phyloP scores from a whole-genome alignment of 2,329 filamentous ascomycete genomes.

The Aspergillus oerlinghausenensis region DNA sequence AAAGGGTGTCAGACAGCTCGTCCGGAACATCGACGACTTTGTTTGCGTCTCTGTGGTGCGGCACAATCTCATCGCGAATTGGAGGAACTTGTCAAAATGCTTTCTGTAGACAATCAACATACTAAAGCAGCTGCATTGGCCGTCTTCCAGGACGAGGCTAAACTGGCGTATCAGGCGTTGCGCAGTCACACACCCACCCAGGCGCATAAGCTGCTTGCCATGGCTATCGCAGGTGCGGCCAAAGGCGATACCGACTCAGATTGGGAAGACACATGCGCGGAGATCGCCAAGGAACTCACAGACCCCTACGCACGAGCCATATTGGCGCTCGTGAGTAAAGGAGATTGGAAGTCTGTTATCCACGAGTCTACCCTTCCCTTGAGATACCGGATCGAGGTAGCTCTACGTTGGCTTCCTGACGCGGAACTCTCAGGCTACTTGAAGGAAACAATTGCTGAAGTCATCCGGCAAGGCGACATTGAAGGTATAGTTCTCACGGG shows the following conservation, averaged over 20 bases:
- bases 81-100: constrained; percentile 45
- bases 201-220: constrained; percentile 54
- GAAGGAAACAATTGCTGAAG: constrained; percentile 48
- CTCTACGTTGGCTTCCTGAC: constrained; percentile 49
- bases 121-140: constrained; percentile 62
- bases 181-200: constrained; percentile 50
- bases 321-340: constrained; percentile 55
- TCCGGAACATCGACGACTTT: constrained; percentile 55
- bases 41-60: constrained; percentile 57
- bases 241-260: constrained; percentile 49
- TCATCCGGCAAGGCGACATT: constrained; percentile 52
- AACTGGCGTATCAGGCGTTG: constrained; percentile 54
- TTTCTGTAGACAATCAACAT: constrained; percentile 51
- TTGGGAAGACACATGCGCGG: constrained; percentile 58
- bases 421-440: constrained; percentile 49
- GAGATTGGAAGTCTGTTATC: constrained; percentile 57
- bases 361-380: constrained; percentile 55
- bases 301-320: constrained; percentile 61
- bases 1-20: constrained; percentile 49
- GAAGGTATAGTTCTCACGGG: constrained; percentile 61
- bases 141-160: constrained; percentile 56
- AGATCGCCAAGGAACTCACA: constrained; percentile 58
- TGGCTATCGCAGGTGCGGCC: constrained; percentile 45
- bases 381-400: constrained; percentile 58
- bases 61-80: constrained; percentile 49